phyloP scores from a whole-genome alignment of 768 basidiomycete genomes.

The Macrolepiota albuminosa region DNA sequence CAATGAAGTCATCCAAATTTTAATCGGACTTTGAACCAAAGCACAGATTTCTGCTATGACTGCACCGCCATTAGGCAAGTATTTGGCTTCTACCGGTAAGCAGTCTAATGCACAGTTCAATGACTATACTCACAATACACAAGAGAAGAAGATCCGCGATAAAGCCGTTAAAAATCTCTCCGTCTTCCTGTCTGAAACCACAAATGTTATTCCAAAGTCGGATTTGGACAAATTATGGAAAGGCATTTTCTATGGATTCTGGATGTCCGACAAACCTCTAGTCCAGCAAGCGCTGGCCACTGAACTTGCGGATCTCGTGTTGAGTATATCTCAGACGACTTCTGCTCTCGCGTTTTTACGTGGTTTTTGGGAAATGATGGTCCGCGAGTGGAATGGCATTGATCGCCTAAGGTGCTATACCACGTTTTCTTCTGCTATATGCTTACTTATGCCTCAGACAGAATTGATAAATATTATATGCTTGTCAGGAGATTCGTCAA shows the following conservation, averaged over 20 bases:
- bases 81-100: slow-evolving; percentile 87
- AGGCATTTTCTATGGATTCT: slow-evolving; percentile 97
- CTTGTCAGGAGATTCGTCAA: slow-evolving; percentile 87
- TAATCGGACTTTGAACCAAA: slow-evolving; percentile 9
- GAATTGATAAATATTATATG: slow-evolving; percentile 98
- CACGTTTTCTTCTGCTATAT: background rate
- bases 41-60: slow-evolving; percentile 14
- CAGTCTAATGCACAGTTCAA: background rate
- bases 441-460: slow-evolving; percentile 24
- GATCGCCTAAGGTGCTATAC: slow-evolving; percentile 76
- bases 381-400: slow-evolving; percentile 91
- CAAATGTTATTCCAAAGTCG: slow-evolving; percentile 54
- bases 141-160: slow-evolving; percentile 91
- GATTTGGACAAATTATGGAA: slow-evolving; percentile 97
- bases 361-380: slow-evolving; percentile 89
- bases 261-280: slow-evolving; percentile 99
- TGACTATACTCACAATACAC: slow-evolving; percentile 16
- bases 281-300: slow-evolving; percentile 90
- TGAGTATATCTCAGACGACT: slow-evolving; percentile 55
- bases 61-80: slow-evolving; percentile 77
- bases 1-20: background rate
- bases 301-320: slow-evolving; percentile 77
- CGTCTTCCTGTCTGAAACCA: slow-evolving; percentile 67
- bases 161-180: slow-evolving; percentile 81
- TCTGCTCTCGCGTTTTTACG: slow-evolving; percentile 72